A percentile compares a stretch with the other conserved stretches of the same genome.
phyloP scores from a whole-genome alignment of 345 rosid genomes.

The Arabidopsis suecica region DNA sequence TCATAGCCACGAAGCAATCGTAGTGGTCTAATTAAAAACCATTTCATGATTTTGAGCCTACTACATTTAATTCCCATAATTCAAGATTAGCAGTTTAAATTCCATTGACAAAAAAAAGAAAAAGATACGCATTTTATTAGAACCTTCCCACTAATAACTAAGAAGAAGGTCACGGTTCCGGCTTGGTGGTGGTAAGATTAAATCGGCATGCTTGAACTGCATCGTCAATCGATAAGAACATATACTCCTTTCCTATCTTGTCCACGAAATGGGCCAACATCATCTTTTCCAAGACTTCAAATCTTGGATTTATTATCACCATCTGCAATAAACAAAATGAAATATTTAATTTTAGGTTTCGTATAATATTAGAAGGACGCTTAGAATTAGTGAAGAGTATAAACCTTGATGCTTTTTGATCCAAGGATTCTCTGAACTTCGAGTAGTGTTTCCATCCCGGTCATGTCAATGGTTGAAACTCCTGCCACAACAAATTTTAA shows the following conservation, averaged over 20 bases:
- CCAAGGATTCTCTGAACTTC: conserved; percentile 63
- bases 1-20: neutral
- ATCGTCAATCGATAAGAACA: conserved; percentile 69
- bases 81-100: neutral
- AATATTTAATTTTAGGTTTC: neutral
- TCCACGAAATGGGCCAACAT: conserved; percentile 62
- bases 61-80: neutral
- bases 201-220: conserved; percentile 62
- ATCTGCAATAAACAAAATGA: conserved; percentile 48
- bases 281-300: conserved; percentile 85
- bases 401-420: conserved; percentile 58
- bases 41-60: neutral
- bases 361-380: neutral
- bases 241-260: conserved; percentile 58
- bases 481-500: conserved; percentile 47
- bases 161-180: conserved; percentile 8
- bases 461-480: conserved; percentile 72
- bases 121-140: neutral
- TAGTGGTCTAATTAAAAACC: neutral
- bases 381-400: neutral
- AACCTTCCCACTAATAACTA: neutral
- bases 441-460: conserved; percentile 69
- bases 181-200: conserved; percentile 40
- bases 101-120: neutral
- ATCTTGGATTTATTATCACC: conserved; percentile 72